These are phyloP conservation scores for Nicotiana tabacum DNA, from an alignment of 257 asterid species.

Conservation along the genomic window DNA sequence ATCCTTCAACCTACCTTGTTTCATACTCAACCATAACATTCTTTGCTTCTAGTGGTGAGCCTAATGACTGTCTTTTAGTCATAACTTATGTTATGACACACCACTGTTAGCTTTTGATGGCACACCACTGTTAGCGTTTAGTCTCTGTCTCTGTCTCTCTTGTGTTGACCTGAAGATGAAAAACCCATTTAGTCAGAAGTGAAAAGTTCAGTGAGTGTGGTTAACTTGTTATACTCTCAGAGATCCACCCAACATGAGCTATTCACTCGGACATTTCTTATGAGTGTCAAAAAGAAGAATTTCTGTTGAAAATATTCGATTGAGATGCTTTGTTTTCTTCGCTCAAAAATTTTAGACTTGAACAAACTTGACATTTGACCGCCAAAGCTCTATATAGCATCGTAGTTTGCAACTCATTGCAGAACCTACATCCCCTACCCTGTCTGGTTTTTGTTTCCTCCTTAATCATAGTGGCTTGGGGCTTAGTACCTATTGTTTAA, in stretches of 20 bases:
- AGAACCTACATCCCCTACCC: background rate
- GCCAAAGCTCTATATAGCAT: background rate
- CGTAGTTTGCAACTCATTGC: background rate
- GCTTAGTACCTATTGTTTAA: background rate
- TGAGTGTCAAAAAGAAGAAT: background rate
- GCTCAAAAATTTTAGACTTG: background rate
- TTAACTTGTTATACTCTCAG: background rate
- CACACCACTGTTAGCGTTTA: too few relatives aligned
- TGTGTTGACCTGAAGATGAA: too few relatives aligned
- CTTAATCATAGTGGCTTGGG: background rate
- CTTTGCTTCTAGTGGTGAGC: background rate
- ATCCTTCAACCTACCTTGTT: background rate
- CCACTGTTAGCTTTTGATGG: too few relatives aligned
- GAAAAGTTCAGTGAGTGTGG: background rate
- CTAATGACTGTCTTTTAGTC: background rate
- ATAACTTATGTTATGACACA: background rate
- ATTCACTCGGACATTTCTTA: background rate
- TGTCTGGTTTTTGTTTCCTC: background rate
- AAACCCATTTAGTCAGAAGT: too few relatives aligned
- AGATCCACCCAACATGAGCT: background rate
- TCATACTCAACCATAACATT: background rate
- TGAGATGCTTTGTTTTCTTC: conserved; percentile 2
- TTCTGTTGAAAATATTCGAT: background rate
- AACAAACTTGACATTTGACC: conserved; percentile 1
- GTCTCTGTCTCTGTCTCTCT: too few relatives aligned